Conservation (phyloP, 2,329 filamentous ascomycete genomes). For the Epichloe uncinata region DNA sequence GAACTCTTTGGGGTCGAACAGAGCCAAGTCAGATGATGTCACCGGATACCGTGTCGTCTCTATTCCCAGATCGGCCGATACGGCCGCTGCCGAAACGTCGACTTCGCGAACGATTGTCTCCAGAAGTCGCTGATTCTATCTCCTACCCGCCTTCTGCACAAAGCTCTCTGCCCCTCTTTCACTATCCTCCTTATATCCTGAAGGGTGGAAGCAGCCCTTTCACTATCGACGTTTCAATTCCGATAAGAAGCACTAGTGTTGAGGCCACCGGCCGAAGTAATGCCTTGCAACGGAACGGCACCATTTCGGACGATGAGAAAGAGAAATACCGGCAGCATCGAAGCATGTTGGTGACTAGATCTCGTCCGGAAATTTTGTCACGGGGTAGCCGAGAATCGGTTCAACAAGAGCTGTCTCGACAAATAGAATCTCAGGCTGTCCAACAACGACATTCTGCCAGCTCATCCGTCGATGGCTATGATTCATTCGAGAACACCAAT, state of each 20-base stretch:
- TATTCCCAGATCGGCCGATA: constrained; percentile 84
- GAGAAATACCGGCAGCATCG: constrained; percentile 40
- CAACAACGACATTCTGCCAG: constrained; percentile 52
- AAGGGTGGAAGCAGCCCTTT: constrained; percentile 29
- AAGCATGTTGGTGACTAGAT: constrained; percentile 29
- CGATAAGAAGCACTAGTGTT: neutral
- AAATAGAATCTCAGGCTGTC: constrained; percentile 24
- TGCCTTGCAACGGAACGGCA: constrained; percentile 13
- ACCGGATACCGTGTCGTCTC: constrained; percentile 63
- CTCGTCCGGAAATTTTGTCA: constrained; percentile 31
- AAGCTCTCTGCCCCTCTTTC: constrained; percentile 61
- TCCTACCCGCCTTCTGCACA: constrained; percentile 68
- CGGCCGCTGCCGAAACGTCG: constrained; percentile 81
- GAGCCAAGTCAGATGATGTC: constrained; percentile 43
- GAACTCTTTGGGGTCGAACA: constrained; percentile 15
- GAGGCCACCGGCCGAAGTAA: neutral
- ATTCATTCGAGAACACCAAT: constrained; percentile 95
- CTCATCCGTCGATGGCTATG: constrained; percentile 74
- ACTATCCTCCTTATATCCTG: constrained; percentile 36
- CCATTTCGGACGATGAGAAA: constrained; percentile 23
- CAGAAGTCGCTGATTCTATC: constrained; percentile 71
- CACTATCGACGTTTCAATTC: constrained; percentile 5
- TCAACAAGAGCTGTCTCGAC: constrained; percentile 31
- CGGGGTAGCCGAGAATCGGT: constrained; percentile 28
- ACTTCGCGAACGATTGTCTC: constrained; percentile 74